These are phyloP conservation scores for Pythium aphanidermatum DNA, from an alignment of 352 stramenopile species.

Conservation along the genomic window DNA sequence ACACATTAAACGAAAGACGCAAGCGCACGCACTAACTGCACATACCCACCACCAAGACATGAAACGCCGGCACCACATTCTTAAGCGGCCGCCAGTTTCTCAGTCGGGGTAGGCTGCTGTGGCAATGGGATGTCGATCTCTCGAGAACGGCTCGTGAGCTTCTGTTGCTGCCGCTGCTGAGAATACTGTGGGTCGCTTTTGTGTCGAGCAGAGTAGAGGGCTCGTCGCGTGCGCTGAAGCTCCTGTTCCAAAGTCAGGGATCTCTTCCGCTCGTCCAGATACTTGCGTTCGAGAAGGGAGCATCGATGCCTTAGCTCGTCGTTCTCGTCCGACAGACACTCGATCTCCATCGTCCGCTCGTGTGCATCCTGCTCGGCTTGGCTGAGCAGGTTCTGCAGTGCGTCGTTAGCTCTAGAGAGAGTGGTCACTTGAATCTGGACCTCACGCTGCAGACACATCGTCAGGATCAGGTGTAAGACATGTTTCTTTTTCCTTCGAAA, in stretches of 20 bases:
- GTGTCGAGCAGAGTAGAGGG: slow-evolving; percentile 10
- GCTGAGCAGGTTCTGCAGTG: slow-evolving; percentile 52
- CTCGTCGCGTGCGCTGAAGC: slow-evolving; percentile 36
- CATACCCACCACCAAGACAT: slow-evolving; percentile 5
- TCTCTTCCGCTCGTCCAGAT: slow-evolving; percentile 63
- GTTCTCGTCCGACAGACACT: slow-evolving; percentile 75
- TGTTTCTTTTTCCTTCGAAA: neutral
- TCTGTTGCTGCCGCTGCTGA: slow-evolving; percentile 16
- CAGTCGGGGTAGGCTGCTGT: neutral
- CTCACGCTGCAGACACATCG: slow-evolving; percentile 33
- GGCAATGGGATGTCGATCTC: slow-evolving; percentile 7
- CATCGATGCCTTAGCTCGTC: slow-evolving; percentile 61
- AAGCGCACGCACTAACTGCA: slow-evolving; percentile 2
- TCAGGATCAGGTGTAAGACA: no score
- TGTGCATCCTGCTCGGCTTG: slow-evolving; percentile 55
- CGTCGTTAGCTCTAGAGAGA: slow-evolving; percentile 55
- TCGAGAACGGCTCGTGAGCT: slow-evolving; percentile 9
- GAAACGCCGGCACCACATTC: neutral
- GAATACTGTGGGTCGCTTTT: slow-evolving; percentile 5
- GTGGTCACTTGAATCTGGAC: slow-evolving; percentile 52
- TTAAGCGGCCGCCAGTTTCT: slow-evolving; percentile 1
- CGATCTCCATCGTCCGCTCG: slow-evolving; percentile 57
- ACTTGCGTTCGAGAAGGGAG: slow-evolving; percentile 51
- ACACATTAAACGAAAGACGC: slow-evolving; percentile 22
- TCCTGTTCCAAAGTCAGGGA: slow-evolving; percentile 60